phyloP scores from a whole-genome alignment of 176 grass and related monocot species.

The Secale cereale region DNA sequence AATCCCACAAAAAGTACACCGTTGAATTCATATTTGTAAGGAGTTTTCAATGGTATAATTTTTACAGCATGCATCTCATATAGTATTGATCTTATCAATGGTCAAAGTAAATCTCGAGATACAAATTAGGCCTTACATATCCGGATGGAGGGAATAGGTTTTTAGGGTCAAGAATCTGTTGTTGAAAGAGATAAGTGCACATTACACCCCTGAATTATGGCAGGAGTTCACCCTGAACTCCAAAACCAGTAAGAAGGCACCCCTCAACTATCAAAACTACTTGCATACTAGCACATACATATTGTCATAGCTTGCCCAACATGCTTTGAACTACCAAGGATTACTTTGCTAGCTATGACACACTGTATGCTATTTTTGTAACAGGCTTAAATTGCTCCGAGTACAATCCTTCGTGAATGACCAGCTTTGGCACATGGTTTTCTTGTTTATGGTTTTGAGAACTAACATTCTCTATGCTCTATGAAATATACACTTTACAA shows the following conservation, averaged over 20 bases:
- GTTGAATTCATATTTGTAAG: no score
- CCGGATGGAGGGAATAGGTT: no score
- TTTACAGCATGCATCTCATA: no score
- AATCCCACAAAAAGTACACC: no score
- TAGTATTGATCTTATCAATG: no score
- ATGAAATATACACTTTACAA: background rate
- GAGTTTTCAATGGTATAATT: no score
- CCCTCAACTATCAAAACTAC: background rate
- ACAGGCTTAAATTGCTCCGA: background rate
- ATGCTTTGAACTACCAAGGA: background rate
- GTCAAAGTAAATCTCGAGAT: no score
- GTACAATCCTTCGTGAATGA: background rate
- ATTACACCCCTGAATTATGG: no score
- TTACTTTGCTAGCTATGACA: background rate
- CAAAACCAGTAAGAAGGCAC: background rate
- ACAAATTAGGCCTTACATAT: no score
- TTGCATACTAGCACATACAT: background rate
- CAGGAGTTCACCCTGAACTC: background rate
- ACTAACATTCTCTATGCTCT: background rate
- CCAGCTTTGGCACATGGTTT: background rate
- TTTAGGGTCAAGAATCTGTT: no score
- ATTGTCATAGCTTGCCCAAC: background rate
- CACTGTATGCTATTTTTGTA: background rate
- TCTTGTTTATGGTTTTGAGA: slow-evolving; percentile 4
- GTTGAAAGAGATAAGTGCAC: no score